Percentiles rank a stretch among this genome's conserved stretches.
phyloP scores from a whole-genome alignment of 148 eudicot genomes.

The Chenopodium quinoa region DNA sequence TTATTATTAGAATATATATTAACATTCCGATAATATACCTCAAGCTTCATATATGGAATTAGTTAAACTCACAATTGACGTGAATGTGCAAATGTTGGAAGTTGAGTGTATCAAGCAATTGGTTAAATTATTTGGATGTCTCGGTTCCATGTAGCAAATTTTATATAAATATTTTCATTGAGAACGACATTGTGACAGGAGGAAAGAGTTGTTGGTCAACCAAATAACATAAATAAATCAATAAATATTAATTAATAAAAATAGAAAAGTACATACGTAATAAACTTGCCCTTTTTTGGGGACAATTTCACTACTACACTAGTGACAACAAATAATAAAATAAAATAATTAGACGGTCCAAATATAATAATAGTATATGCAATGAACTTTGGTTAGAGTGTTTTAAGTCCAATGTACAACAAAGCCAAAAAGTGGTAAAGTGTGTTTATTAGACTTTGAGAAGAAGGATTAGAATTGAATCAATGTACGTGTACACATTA shows the following conservation, averaged over 20 bases:
- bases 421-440: slow-evolving; percentile 12
- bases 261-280: background rate
- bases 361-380: background rate
- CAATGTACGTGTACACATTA: background rate
- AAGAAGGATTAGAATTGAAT: background rate
- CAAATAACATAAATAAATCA: background rate
- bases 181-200: slow-evolving; percentile 14
- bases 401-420: slow-evolving; percentile 28
- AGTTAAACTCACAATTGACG: background rate
- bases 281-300: background rate
- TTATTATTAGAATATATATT: too few relatives aligned
- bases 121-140: background rate
- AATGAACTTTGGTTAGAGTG: slow-evolving; percentile 10
- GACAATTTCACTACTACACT: slow-evolving; percentile 6
- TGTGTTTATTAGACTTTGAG: slow-evolving; percentile 1
- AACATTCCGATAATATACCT: too few relatives aligned
- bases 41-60: too few relatives aligned
- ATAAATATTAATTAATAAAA: background rate
- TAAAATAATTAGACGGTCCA: too few relatives aligned
- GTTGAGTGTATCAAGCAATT: background rate
- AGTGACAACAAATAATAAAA: slow-evolving; percentile 10
- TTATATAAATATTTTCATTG: slow-evolving; percentile 1
- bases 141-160: slow-evolving; percentile 6
- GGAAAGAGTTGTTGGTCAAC: slow-evolving; percentile 16
- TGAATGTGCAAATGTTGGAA: slow-evolving; percentile 16